Evolutionary conservation across 1,139 yeast genomes (phyloP).

Genomic region (Suhomyces coccinellae): DNA sequence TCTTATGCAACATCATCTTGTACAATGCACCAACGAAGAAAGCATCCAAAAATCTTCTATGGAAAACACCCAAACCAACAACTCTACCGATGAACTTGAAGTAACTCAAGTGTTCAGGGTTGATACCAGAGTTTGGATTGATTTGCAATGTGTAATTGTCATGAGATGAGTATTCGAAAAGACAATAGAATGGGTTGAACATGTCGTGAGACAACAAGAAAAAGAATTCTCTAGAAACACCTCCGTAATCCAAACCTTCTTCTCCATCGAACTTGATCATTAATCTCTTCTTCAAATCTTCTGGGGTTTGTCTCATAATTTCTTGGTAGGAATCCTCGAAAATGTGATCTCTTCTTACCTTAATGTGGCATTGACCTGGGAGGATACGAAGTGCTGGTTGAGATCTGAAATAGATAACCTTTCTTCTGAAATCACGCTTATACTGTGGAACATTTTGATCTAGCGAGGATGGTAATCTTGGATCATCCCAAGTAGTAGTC

Average conservation of each 20-base stretch:
- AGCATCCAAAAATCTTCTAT: conserved; percentile 94
- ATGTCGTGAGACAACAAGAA: conserved; percentile 94
- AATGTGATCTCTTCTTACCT: conserved; percentile 94
- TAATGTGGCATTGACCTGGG: conserved; percentile 98
- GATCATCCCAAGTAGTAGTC: conserved; percentile 99
- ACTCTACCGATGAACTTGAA: conserved; percentile 98
- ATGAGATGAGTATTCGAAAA: conserved; percentile 95
- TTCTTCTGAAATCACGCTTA: conserved; percentile 97
- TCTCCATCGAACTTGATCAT: conserved; percentile 99
- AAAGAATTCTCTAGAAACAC: conserved; percentile 97
- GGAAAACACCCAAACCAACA: conserved; percentile 97
- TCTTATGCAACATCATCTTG: conserved; percentile 95
- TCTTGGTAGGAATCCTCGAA: conserved; percentile 98
- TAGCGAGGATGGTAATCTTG: conserved; percentile 92
- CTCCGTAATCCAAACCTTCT: conserved; percentile 99
- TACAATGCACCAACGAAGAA: conserved; percentile 97
- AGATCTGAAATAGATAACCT: conserved; percentile 94
- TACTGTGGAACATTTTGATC: conserved; percentile 99
- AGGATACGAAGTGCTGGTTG: conserved; percentile 96
- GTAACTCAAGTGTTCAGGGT: conserved; percentile 96
- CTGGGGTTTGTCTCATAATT: conserved; percentile 98
- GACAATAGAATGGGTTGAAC: conserved; percentile 97
- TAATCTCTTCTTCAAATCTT: conserved; percentile 91
- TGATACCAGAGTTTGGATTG: conserved; percentile 96
- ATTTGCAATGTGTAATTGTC: conserved; percentile 97